A percentile compares a stretch with the other conserved stretches of the same genome.
Evolutionary conservation across 1,139 yeast genomes (phyloP).

Genomic region (Saccharomyces pastorianus): DNA sequence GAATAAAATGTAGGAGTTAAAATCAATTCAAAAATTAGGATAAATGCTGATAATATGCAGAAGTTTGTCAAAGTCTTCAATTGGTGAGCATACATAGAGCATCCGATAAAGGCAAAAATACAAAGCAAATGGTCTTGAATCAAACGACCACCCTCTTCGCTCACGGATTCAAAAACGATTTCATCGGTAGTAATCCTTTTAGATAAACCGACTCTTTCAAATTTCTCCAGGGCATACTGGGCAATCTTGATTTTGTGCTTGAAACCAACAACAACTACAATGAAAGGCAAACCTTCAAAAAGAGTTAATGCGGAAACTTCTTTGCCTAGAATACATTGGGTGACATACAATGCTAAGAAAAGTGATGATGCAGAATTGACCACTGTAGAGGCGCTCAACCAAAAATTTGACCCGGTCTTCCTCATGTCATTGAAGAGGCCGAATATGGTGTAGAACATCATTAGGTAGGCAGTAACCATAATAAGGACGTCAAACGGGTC

Average conservation of each 20-base stretch:
- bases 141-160: slow-evolving; percentile 58
- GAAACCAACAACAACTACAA: slow-evolving; percentile 89
- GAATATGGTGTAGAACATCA: slow-evolving; percentile 81
- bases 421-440: slow-evolving; percentile 78
- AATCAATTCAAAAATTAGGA: slow-evolving; percentile 64
- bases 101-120: slow-evolving; percentile 59
- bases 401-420: slow-evolving; percentile 71
- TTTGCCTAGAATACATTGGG: slow-evolving; percentile 40
- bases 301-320: slow-evolving; percentile 67
- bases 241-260: slow-evolving; percentile 79
- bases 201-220: slow-evolving; percentile 29
- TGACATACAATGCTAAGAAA: slow-evolving; percentile 68
- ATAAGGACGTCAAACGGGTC: slow-evolving; percentile 81
- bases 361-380: slow-evolving; percentile 81
- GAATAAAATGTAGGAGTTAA: slow-evolving; percentile 78
- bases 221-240: slow-evolving; percentile 35
- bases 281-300: slow-evolving; percentile 88
- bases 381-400: slow-evolving; percentile 81
- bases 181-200: slow-evolving; percentile 30
- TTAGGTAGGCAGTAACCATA: slow-evolving; percentile 73
- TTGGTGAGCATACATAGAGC: slow-evolving; percentile 63
- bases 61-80: slow-evolving; percentile 75
- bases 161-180: slow-evolving; percentile 49
- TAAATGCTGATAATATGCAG: slow-evolving; percentile 67
- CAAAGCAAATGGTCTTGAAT: slow-evolving; percentile 77